Evolutionary conservation across 164 flowering plant genomes (phyloP).

Genomic region (Stephania yunnanensis): DNA sequence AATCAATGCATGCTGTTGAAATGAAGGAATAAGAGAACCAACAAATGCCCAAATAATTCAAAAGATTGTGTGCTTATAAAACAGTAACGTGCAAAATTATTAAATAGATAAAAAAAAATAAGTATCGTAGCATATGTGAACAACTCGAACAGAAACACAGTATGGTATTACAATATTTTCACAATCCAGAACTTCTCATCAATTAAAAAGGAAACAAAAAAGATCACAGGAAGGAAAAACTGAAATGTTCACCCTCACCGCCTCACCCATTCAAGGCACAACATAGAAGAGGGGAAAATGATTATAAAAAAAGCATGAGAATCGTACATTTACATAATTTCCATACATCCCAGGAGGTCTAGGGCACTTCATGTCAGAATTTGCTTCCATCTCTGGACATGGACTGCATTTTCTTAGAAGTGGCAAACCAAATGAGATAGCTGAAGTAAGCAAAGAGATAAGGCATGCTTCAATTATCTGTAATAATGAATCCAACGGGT

Average conservation of each 20-base stretch:
- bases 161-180: background rate
- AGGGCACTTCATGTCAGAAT: constrained; percentile 78
- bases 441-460: constrained; percentile 74
- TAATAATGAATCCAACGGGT: background rate
- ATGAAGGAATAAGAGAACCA: too few species aligned
- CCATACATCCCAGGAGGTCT: constrained; percentile 95
- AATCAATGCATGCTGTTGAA: background rate
- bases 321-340: constrained; percentile 92
- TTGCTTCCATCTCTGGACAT: constrained; percentile 69
- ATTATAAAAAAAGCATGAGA: background rate
- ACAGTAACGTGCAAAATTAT: too few species aligned
- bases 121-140: background rate
- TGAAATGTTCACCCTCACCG: background rate
- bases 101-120: too few species aligned
- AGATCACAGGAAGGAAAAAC: background rate
- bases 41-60: background rate
- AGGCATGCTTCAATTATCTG: constrained; percentile 92
- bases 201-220: background rate
- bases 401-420: constrained; percentile 84
- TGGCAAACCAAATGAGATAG: constrained; percentile 87
- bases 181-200: background rate
- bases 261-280: background rate
- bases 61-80: too few species aligned
- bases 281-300: background rate
- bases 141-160: background rate